phyloP scores from a whole-genome alignment of 2,329 filamentous ascomycete species.

The Pseudogymnoascus sp. region DNA sequence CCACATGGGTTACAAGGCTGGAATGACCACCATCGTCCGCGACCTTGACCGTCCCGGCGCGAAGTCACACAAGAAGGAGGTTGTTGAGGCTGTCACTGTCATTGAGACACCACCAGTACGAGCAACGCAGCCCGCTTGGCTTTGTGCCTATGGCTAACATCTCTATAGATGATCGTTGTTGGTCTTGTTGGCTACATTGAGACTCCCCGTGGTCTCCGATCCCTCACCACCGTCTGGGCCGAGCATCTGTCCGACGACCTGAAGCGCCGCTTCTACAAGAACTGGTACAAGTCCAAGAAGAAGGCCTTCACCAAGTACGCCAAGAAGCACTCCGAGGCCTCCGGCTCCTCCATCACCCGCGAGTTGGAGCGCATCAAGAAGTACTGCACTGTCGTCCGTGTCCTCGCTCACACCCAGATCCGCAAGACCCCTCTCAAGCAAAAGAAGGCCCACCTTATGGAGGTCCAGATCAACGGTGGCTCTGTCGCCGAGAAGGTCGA shows the following conservation, averaged over 20 bases:
- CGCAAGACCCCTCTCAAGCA: constrained; percentile 99
- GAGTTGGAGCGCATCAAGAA: constrained; percentile 99
- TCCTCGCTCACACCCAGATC: constrained; percentile 99
- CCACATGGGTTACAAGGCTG: constrained; percentile 99
- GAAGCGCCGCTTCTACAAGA: constrained; percentile 99
- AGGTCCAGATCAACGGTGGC: constrained; percentile 99
- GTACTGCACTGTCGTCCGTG: constrained; percentile 99
- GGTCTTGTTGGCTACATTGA: constrained; percentile 99
- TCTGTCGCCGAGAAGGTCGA: constrained; percentile 93
- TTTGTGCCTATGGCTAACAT: constrained; percentile 65
- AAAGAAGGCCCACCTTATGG: constrained; percentile 99
- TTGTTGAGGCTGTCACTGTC: constrained; percentile 80
- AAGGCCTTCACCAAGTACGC: constrained; percentile 99
- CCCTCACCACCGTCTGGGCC: constrained; percentile 98
- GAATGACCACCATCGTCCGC: constrained; percentile 99
- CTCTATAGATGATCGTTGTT: constrained; percentile 92
- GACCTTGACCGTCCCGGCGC: constrained; percentile 97
- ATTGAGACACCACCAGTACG: constrained; percentile 94
- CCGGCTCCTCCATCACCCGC: constrained; percentile 81
- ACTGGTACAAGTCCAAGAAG: constrained; percentile 99
- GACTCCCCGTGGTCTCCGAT: constrained; percentile 98
- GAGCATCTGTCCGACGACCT: constrained; percentile 98
- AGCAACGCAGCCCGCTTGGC: constrained; percentile 75
- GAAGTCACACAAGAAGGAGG: constrained; percentile 99
- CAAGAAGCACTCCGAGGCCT: constrained; percentile 98